Conservation (phyloP, 2,329 filamentous ascomycete species). For the Periconia sp. region DNA sequence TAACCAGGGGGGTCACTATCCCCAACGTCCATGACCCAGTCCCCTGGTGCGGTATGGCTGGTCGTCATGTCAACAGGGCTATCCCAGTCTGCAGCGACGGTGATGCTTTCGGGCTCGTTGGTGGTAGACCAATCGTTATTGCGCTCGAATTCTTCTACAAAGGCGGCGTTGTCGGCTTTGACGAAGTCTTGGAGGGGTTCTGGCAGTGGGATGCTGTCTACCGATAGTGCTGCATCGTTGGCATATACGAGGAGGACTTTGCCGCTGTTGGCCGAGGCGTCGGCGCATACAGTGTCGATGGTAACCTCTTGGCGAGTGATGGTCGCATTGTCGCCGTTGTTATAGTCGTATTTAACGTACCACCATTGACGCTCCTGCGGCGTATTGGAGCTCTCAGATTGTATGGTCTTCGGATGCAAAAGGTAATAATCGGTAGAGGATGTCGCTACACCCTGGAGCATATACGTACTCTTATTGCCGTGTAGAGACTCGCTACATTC, state of each 20-base stretch:
- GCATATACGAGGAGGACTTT: conserved; percentile 63
- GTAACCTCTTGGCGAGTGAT: conserved; percentile 43
- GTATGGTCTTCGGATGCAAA: conserved; percentile 41
- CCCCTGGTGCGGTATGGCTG: conserved; percentile 2
- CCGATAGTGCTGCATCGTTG: conserved; percentile 45
- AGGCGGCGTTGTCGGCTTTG: conserved; percentile 50
- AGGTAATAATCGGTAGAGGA: conserved; percentile 61
- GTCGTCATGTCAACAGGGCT: conserved; percentile 6
- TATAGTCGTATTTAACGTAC: conserved; percentile 36
- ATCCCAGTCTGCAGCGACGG: neutral
- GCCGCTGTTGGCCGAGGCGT: conserved; percentile 55
- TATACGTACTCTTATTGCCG: conserved; percentile 49
- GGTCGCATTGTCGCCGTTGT: conserved; percentile 15
- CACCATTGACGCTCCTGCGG: conserved; percentile 32
- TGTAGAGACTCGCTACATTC: conserved; percentile 28
- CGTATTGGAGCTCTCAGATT: conserved; percentile 12
- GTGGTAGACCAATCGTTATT: conserved; percentile 4
- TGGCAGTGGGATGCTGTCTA: conserved; percentile 20
- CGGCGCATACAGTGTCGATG: conserved; percentile 57
- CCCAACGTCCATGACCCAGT: conserved; percentile 16
- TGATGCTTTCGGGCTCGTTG: neutral
- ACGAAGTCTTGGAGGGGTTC: conserved; percentile 46
- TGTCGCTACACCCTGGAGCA: conserved; percentile 61
- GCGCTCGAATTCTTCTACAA: conserved; percentile 30
- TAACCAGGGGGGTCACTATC: conserved; percentile 1